Conservation (phyloP, 495 filamentous ascomycete species). For the Barbatosphaeria neglecta region DNA sequence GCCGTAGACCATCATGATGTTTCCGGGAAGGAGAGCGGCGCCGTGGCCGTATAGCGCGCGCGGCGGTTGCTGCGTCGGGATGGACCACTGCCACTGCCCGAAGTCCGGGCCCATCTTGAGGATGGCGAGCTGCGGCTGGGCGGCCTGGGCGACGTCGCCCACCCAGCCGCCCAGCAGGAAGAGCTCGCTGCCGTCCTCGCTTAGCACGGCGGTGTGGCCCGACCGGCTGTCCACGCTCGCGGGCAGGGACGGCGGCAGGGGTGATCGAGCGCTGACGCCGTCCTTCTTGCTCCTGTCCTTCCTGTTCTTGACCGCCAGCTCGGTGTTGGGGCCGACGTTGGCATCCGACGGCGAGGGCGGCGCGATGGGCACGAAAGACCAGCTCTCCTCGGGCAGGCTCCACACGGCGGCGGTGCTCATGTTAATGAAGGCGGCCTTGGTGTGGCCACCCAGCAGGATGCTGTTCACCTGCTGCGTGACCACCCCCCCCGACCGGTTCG, state of each 20-base stretch:
- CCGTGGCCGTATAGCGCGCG: constrained; percentile 67
- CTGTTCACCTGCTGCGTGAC: constrained; percentile 59
- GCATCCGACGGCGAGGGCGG: no score
- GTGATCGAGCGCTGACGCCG: no score
- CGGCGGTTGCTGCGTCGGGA: constrained; percentile 42
- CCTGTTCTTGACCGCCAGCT: constrained; percentile 12
- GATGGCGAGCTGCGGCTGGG: constrained; percentile 68
- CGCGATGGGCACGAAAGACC: constrained; percentile 63
- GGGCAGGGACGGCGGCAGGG: constrained; percentile 1
- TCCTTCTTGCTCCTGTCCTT: neutral
- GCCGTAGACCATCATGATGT: constrained; percentile 81
- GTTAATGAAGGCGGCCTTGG: constrained; percentile 72
- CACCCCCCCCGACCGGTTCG: constrained; percentile 45
- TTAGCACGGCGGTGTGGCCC: constrained; percentile 74
- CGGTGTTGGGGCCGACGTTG: constrained; percentile 11
- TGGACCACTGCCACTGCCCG: constrained; percentile 65
- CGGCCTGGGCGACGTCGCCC: constrained; percentile 60
- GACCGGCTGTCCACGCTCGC: constrained; percentile 60
- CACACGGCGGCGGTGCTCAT: constrained; percentile 86
- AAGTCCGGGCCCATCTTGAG: constrained; percentile 60
- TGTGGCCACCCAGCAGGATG: constrained; percentile 80
- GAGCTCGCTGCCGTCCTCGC: constrained; percentile 59
- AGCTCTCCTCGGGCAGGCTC: constrained; percentile 72
- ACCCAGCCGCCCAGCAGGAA: constrained; percentile 87
- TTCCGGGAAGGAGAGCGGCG: constrained; percentile 69